Evolutionary conservation across 106 monocot genomes (phyloP).

Genomic region (Dioscorea alata): DNA sequence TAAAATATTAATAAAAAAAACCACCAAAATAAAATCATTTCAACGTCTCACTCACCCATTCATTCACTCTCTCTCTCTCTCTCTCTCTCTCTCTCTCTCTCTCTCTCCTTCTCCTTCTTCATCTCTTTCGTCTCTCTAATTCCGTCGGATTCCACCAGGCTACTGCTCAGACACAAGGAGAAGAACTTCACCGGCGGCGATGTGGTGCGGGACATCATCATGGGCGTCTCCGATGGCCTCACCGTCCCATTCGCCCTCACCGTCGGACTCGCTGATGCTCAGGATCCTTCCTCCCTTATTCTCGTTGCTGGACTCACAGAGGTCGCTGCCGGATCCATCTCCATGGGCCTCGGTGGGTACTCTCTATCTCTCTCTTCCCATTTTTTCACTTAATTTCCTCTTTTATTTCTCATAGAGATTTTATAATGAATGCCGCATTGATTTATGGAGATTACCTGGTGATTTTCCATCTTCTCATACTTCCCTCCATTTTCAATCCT

Average conservation of each 20-base stretch:
- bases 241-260: conserved; percentile 98
- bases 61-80: too few species aligned
- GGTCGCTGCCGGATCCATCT: conserved; percentile 91
- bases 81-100: too few species aligned
- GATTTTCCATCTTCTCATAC: too few species aligned
- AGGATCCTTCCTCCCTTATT: conserved; percentile 67
- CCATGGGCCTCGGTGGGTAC: conserved; percentile 98
- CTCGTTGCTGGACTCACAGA: conserved; percentile 91
- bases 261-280: conserved; percentile 87
- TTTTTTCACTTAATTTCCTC: not conserved
- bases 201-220: conserved; percentile 83
- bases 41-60: too few species aligned
- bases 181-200: conserved; percentile 88
- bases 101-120: conserved; percentile 4
- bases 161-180: conserved; percentile 62
- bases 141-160: conserved; percentile 8
- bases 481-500: too few species aligned
- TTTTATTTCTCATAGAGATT: too few species aligned
- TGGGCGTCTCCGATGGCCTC: conserved; percentile 97
- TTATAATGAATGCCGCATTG: too few species aligned
- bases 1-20: too few species aligned
- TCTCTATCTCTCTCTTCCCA: not conserved
- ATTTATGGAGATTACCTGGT: too few species aligned
- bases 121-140: not conserved
- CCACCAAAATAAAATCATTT: too few species aligned